phyloP scores from a whole-genome alignment of 371 early-diverging fungal genomes.

The Apophysomyces variabilis region DNA sequence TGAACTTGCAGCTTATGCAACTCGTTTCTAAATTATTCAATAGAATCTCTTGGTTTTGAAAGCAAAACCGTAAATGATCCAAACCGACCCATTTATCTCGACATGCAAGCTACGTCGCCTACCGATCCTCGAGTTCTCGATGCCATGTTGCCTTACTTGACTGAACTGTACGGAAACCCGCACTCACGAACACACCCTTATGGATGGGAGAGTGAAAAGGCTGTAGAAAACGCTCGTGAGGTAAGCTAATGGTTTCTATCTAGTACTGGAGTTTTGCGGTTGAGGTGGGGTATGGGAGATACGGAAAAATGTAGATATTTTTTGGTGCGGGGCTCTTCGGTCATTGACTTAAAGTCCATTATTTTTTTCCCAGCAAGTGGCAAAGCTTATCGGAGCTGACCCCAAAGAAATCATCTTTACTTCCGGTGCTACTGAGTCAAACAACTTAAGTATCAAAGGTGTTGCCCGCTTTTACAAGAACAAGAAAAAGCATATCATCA shows the following conservation, averaged over 20 bases:
- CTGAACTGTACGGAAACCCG: conserved; percentile 97
- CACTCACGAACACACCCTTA: conserved; percentile 98
- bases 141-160: conserved; percentile 97
- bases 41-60: conserved; percentile 67
- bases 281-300: background rate
- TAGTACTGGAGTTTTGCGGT: background rate
- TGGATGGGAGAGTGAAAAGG: conserved; percentile 99
- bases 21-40: background rate
- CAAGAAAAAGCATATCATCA: conserved; percentile 98
- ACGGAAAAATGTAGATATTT: background rate
- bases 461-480: conserved; percentile 95
- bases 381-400: conserved; percentile 93
- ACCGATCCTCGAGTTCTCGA: conserved; percentile 98
- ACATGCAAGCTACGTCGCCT: conserved; percentile 98
- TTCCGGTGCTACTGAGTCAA: conserved; percentile 99
- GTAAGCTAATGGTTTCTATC: conserved; percentile 35
- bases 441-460: conserved; percentile 98
- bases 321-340: conserved; percentile 10
- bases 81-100: conserved; percentile 88
- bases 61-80: conserved; percentile 36
- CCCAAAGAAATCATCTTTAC: conserved; percentile 99
- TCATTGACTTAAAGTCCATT: conserved; percentile 9
- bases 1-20: background rate
- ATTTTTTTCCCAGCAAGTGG: conserved; percentile 74
- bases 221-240: conserved; percentile 92